Base-by-base conservation (phyloP, 495 filamentous ascomycete genomes). In the Jackrogersella multiformis region DNA sequence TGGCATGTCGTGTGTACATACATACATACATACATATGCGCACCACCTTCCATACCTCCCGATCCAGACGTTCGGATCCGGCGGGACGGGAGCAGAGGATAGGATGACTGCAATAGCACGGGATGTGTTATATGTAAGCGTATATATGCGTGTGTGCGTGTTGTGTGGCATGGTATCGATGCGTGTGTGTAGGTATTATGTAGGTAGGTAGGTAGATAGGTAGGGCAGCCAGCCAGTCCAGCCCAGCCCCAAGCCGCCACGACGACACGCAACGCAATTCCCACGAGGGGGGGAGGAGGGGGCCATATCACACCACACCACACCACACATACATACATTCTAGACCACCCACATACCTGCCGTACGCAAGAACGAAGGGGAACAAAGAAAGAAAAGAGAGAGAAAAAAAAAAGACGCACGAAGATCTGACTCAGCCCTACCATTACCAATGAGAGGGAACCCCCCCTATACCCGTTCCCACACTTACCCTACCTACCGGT, bases 371-470 rank as follows among this genome's bases (percentile, higher is more conserved):
- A n/a, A n/a, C n/a, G n/a, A n/a, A n/a, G n/a, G n/a, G n/a, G n/a
- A n/a, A n/a, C n/a, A n/a, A n/a, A n/a, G n/a, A n/a, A n/a, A n/a
- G n/a, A n/a, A n/a, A n/a, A n/a, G n/a, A n/a, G n/a, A n/a, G n/a
- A n/a, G n/a, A n/a, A n/a, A n/a, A n/a, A 48, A 13, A 28, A 24
- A 48, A 21, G 24, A 48, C 44, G 23, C 44, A 49, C 45, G 39
- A 28, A 38, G 64, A 68, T 68, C 64, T 68, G 57, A 68, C 64
- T 68, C 64, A 68, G 64, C 64, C 64, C 58, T 68, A 68, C 53
- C 61, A 53, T 48, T 68, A 68, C 64, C 58, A 62, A 62, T 68
- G 58, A 62, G 36, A 45, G 30, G 58, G 58, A 52, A 57, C 64
- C 35, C n/a, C n/a, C n/a, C n/a, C n/a, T n/a, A n/a, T n/a, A n/a